These are phyloP conservation scores for Lentinula guzmanii DNA, from an alignment of 768 basidiomycete genomes.

Conservation along the genomic window DNA sequence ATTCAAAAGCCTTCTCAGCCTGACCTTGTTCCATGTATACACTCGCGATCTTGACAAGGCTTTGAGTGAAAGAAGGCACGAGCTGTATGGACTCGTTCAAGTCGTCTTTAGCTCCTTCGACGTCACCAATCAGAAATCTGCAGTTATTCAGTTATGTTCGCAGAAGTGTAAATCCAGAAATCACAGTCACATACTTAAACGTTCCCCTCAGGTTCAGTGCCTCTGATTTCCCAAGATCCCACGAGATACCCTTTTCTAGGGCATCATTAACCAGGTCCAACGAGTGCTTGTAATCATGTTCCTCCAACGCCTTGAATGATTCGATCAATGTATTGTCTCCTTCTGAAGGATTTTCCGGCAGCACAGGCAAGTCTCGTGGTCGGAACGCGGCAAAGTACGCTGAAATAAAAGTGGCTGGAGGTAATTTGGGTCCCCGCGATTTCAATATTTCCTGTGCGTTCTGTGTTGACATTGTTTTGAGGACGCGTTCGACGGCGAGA, in stretches of 20 bases:
- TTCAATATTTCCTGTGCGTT: slow-evolving; percentile 70
- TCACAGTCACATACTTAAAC: slow-evolving; percentile 70
- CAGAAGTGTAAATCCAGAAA: no score
- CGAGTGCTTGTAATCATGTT: slow-evolving; percentile 79
- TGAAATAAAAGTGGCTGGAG: slow-evolving; percentile 86
- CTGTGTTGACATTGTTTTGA: slow-evolving; percentile 73
- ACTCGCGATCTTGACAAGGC: slow-evolving; percentile 92
- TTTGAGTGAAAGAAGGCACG: slow-evolving; percentile 70
- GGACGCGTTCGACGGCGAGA: slow-evolving; percentile 82
- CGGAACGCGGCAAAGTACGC: slow-evolving; percentile 98
- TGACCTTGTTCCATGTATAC: slow-evolving; percentile 96
- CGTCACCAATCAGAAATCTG: slow-evolving; percentile 87
- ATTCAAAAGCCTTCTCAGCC: slow-evolving; percentile 75
- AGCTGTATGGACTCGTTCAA: slow-evolving; percentile 71
- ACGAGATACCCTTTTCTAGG: slow-evolving; percentile 80
- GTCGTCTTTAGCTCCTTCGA: slow-evolving; percentile 77
- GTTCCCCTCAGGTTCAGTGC: slow-evolving; percentile 92
- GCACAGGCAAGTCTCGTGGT: slow-evolving; percentile 57
- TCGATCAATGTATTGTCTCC: slow-evolving; percentile 83
- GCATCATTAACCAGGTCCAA: slow-evolving; percentile 79
- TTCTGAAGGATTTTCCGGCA: slow-evolving; percentile 68
- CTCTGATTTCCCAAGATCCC: slow-evolving; percentile 70
- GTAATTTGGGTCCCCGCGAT: slow-evolving; percentile 72
- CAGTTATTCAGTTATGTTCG: background rate
- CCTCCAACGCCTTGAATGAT: slow-evolving; percentile 77